Evolutionary conservation across 768 basidiomycete species (phyloP), one percentile per base, ranked within the genome.

Genomic region (Boletus rubroflammeus): DNA sequence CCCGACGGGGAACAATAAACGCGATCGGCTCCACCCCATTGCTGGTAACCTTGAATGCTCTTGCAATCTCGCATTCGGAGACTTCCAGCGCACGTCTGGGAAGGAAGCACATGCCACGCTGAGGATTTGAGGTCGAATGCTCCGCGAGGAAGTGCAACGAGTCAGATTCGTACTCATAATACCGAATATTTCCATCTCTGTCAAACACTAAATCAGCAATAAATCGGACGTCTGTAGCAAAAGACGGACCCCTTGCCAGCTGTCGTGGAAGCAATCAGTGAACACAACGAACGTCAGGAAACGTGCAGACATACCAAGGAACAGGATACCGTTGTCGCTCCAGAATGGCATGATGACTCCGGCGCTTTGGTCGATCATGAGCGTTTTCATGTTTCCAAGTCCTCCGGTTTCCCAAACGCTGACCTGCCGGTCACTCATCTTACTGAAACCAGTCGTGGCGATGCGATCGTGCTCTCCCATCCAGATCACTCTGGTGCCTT

Each of bases 281-380:
- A 51, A 25, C 34, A 44, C 47, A 38, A 55, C 48, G 29, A 45
- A 51, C 41, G 28, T 51, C 8, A 1, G 13, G 25, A 46, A 51
- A 46, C 7, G 36, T 21, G 19, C 3, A 44, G n/a, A 72, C 81
- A 32, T 47, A 85, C 83, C 84, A 54, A 92, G 77, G 81, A 93
- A 92, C 40, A 94, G 74, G 50, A 97, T 88, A 61, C 90, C 88
- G 69, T 96, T 98, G 62, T 96, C 94, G 39, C 83, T 85, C 86
- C 92, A 98, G 84, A 97, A 97, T 2, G 96, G 96, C 94, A 98
- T 98, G 40, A 95, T 70, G 10, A 96, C 92, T 36, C 96, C 96
- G 48, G 94, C 85, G 36, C 86, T 87, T 69, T 95, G 93, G 70
- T 99, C 96, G 56, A 98, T 75, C 14, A 77, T 78, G 50, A 84